These are phyloP conservation scores for Paramecium octaurelia DNA, from an alignment of 73 alveolate genomes.

Conservation along the genomic window DNA sequence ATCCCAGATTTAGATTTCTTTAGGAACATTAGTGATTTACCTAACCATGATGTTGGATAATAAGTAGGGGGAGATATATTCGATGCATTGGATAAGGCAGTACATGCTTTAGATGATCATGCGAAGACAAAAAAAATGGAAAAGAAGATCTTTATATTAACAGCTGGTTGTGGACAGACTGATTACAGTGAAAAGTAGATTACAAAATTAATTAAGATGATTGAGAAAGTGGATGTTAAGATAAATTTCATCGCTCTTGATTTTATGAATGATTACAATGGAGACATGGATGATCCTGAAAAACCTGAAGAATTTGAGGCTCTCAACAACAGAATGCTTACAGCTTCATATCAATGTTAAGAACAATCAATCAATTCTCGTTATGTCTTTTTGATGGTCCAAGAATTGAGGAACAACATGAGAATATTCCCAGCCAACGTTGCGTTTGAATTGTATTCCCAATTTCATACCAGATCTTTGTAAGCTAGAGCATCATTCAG, in stretches of 20 bases:
- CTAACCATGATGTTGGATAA: constrained; percentile 64
- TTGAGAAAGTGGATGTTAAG: constrained; percentile 49
- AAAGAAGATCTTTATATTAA: constrained; percentile 87
- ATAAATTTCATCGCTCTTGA: constrained; percentile 57
- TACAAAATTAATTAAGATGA: constrained; percentile 54
- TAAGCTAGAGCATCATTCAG: constrained; percentile 84
- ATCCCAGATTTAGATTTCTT: constrained; percentile 63
- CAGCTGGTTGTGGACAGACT: constrained; percentile 92
- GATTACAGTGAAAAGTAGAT: constrained; percentile 62
- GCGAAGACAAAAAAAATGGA: constrained; percentile 79
- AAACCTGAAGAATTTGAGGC: constrained; percentile 71
- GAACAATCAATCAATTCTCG: constrained; percentile 35
- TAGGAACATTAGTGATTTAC: constrained; percentile 69
- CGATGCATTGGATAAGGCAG: constrained; percentile 89
- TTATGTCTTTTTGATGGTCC: constrained; percentile 66
- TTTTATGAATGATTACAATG: constrained; percentile 43
- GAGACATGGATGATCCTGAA: constrained; percentile 72
- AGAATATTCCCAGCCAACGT: constrained; percentile 89
- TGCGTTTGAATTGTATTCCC: constrained; percentile 91
- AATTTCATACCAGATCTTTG: constrained; percentile 84
- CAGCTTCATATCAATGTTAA: background rate
- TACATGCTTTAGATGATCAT: constrained; percentile 79
- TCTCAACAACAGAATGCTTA: constrained; percentile 53
- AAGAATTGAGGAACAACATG: constrained; percentile 66
- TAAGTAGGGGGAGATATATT: constrained; percentile 88